Percentiles rank a stretch among this genome's conserved stretches.
These are phyloP conservation scores for Diplogelasinospora grovesii DNA, from an alignment of 495 filamentous ascomycete genomes.

Conservation along the genomic window DNA sequence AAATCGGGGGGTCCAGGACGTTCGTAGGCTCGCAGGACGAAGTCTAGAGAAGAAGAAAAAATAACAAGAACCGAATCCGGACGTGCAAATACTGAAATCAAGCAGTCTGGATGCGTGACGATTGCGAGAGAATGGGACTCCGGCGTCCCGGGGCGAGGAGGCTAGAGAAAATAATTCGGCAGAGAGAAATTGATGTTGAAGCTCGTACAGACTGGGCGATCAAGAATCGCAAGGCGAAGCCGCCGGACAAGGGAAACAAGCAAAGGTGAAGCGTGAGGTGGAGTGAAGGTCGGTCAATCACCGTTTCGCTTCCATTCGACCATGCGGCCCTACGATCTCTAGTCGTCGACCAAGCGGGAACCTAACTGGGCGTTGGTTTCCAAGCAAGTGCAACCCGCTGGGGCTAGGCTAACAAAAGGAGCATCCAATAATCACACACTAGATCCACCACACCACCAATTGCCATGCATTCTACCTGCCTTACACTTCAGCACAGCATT, in stretches of 20 bases:
- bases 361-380: constrained; percentile 1
- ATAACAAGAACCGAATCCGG: constrained; percentile 2
- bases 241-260: constrained; percentile 5
- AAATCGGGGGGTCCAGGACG: not conserved
- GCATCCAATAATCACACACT: not conserved
- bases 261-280: constrained; percentile 7
- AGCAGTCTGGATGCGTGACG: constrained; percentile 13
- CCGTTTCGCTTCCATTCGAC: constrained; percentile 5
- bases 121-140: not conserved
- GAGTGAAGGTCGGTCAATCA: constrained; percentile 9
- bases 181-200: constrained; percentile 12
- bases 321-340: constrained; percentile 15
- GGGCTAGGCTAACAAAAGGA: constrained; percentile 1
- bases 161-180: constrained; percentile 6
- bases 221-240: constrained; percentile 8
- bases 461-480: not conserved
- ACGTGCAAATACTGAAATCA: constrained; percentile 5
- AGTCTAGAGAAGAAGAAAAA: not conserved
- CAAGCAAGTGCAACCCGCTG: not conserved
- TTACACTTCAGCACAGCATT: not conserved
- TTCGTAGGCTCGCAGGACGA: not conserved
- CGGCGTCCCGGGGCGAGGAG: constrained; percentile 3
- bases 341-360: constrained; percentile 4
- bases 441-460: constrained; percentile 1
- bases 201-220: constrained; percentile 7